These are phyloP conservation scores for Suillus tomentosus DNA, from an alignment of 768 basidiomycete species.

Conservation along the genomic window DNA sequence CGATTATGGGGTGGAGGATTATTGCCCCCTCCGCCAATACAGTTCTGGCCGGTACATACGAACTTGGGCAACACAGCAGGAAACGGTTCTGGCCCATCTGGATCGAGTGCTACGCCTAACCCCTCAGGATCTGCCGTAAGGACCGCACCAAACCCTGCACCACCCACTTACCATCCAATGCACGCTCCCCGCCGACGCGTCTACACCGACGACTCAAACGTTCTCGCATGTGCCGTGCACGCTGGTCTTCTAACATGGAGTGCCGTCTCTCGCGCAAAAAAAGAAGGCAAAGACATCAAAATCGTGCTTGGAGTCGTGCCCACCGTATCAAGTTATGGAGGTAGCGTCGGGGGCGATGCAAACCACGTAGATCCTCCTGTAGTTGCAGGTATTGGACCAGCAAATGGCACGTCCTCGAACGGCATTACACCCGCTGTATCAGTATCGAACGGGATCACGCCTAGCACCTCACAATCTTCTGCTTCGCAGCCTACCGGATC, in stretches of 20 bases:
- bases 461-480: slow-evolving; percentile 22
- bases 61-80: slow-evolving; percentile 4
- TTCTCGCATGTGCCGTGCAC: slow-evolving; percentile 70
- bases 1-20: slow-evolving; percentile 75
- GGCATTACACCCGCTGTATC: slow-evolving; percentile 19
- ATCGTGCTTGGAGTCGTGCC: slow-evolving; percentile 44
- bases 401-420: slow-evolving; percentile 22
- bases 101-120: slow-evolving; percentile 21
- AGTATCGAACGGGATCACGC: slow-evolving; percentile 18
- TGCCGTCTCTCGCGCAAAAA: slow-evolving; percentile 38
- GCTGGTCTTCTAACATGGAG: slow-evolving; percentile 54
- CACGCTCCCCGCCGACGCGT: slow-evolving; percentile 48
- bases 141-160: slow-evolving; percentile 14
- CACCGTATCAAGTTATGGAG: slow-evolving; percentile 44
- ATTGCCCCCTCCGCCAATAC: slow-evolving; percentile 39
- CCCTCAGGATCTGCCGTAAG: neutral
- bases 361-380: slow-evolving; percentile 30
- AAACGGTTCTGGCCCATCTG: slow-evolving; percentile 16
- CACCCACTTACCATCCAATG: slow-evolving; percentile 21
- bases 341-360: slow-evolving; percentile 45
- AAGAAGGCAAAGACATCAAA: slow-evolving; percentile 40
- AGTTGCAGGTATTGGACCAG: slow-evolving; percentile 20
- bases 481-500: slow-evolving; percentile 27
- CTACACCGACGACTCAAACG: slow-evolving; percentile 79
- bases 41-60: slow-evolving; percentile 25